These are phyloP conservation scores for Colletotrichum kahawae DNA, from an alignment of 2,329 filamentous ascomycete species.

Conservation along the genomic window DNA sequence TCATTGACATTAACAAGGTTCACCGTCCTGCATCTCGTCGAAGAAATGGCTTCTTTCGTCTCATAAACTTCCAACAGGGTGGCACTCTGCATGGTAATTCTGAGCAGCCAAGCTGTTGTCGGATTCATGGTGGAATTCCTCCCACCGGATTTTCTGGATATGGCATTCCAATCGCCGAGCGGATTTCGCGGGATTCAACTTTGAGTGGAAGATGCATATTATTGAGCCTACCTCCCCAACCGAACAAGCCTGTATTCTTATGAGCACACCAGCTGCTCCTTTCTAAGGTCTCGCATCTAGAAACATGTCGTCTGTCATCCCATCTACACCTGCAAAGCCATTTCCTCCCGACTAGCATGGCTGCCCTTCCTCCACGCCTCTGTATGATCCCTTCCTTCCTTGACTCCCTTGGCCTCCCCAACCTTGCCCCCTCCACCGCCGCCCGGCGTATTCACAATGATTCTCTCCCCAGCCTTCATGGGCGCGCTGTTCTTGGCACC, in stretches of 20 bases:
- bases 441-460: constrained; percentile 79
- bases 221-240: background rate
- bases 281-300: background rate
- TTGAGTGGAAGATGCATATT: background rate
- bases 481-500: constrained; percentile 81
- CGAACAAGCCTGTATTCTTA: rapidly evolving
- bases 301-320: background rate
- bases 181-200: background rate
- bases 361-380: constrained; percentile 61
- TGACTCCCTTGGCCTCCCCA: constrained; percentile 61
- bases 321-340: constrained; percentile 58
- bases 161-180: background rate
- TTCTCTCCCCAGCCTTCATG: constrained; percentile 78
- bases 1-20: background rate
- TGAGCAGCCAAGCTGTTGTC: background rate
- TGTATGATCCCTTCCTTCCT: constrained; percentile 57
- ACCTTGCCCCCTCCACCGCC: constrained; percentile 77
- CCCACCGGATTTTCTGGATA: background rate
- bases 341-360: constrained; percentile 60
- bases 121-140: background rate
- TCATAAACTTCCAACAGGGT: background rate
- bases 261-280: background rate
- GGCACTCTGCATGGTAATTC: background rate
- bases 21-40: background rate
- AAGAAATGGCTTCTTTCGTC: background rate